Evolutionary conservation across 305 asterid species (phyloP).

Genomic region (Fraxinus platypoda): DNA sequence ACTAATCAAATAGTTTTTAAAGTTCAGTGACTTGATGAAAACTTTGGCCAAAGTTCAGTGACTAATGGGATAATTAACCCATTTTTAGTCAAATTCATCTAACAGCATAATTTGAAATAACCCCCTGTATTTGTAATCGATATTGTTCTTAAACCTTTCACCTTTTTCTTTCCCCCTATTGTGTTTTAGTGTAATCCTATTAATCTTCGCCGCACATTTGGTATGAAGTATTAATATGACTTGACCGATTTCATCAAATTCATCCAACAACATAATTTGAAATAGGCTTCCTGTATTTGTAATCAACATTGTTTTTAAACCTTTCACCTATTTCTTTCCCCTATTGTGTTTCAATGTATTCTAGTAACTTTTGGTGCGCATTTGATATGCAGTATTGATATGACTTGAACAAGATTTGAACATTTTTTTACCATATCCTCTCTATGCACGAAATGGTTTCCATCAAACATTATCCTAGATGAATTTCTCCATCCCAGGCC

Average conservation of each 20-base stretch:
- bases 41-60: too few relatives aligned
- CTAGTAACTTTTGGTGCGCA: background rate
- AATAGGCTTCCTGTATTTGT: conserved; percentile 13
- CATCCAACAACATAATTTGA: conserved; percentile 11
- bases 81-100: conserved; percentile 10
- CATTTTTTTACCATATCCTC: background rate
- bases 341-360: background rate
- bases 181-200: background rate
- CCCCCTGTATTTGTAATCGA: conserved; percentile 20
- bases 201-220: too few relatives aligned
- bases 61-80: too few relatives aligned
- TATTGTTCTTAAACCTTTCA: background rate
- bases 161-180: background rate
- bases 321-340: background rate
- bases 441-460: background rate
- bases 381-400: background rate
- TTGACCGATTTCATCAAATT: background rate
- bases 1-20: too few relatives aligned
- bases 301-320: conserved; percentile 3
- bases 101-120: background rate
- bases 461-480: conserved; percentile 25
- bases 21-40: too few relatives aligned
- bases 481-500: conserved; percentile 25
- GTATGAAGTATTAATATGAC: too few relatives aligned
- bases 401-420: background rate